Conservation (phyloP, 257 asterid genomes). For the Rhazya stricta region DNA sequence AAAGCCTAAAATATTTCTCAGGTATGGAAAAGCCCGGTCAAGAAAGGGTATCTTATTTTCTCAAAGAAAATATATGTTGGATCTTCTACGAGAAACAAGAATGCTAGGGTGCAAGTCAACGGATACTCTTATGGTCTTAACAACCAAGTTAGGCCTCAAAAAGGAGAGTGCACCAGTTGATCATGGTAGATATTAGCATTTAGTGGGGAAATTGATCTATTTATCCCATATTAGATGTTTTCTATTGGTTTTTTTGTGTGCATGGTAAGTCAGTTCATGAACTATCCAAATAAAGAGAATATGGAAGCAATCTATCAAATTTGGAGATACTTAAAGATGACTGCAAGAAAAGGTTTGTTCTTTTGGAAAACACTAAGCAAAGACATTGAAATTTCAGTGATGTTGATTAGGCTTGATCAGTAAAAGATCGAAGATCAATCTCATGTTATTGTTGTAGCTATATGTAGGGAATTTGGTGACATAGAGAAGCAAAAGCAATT, state of each 20-base stretch:
- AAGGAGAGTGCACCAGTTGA: background rate
- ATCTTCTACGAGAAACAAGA: too few species aligned
- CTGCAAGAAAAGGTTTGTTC: background rate
- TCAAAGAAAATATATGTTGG: too few species aligned
- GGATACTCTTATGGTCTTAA: too few species aligned
- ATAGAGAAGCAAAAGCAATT: background rate
- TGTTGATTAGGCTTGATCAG: background rate
- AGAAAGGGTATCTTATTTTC: too few species aligned
- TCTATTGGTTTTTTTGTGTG: background rate
- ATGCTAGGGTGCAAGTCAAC: too few species aligned
- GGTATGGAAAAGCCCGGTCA: too few species aligned
- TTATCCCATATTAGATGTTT: too few species aligned
- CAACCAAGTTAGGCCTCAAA: background rate
- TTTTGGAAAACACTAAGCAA: too few species aligned
- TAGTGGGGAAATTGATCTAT: too few species aligned
- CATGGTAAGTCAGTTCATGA: background rate
- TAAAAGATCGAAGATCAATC: background rate
- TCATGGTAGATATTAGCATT: background rate
- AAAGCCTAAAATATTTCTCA: background rate
- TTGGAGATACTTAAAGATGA: background rate
- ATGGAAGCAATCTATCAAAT: background rate
- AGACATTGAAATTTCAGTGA: background rate
- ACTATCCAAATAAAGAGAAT: background rate
- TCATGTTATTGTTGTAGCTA: background rate
- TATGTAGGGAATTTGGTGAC: background rate